These are phyloP conservation scores for Suillus luteus DNA, from an alignment of 768 basidiomycete species.

Conservation along the genomic window DNA sequence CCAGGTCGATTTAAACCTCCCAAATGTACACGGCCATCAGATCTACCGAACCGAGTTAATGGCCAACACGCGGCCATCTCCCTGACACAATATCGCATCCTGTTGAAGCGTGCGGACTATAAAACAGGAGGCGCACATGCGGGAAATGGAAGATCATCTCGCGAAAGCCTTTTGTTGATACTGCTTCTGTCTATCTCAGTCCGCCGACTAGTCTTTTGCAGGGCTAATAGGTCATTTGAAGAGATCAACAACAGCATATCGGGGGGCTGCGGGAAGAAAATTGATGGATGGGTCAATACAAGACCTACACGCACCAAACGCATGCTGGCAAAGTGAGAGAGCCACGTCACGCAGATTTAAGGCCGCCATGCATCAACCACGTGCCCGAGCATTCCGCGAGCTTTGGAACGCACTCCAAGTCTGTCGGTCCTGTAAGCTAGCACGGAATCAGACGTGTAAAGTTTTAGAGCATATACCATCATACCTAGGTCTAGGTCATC, in stretches of 20 bases:
- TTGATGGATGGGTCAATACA: constrained; percentile 3
- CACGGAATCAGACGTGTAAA: neutral
- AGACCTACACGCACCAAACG: constrained; percentile 3
- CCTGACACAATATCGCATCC: neutral
- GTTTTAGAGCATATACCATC: neutral
- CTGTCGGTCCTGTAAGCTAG: neutral
- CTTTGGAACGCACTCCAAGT: neutral
- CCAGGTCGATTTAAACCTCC: constrained; percentile 6
- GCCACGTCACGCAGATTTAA: neutral
- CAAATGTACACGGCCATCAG: constrained; percentile 2
- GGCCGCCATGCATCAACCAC: neutral
- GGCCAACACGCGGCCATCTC: neutral
- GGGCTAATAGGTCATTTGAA: neutral
- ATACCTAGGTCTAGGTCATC: neutral
- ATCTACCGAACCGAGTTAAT: constrained; percentile 1
- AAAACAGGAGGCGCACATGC: neutral
- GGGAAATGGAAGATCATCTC: neutral
- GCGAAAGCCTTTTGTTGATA: neutral
- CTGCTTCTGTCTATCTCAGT: neutral
- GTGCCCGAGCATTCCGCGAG: neutral
- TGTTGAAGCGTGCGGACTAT: neutral
- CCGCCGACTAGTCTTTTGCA: neutral
- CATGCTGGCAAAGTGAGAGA: neutral
- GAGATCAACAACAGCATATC: constrained; percentile 11
- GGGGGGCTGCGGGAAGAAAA: constrained; percentile 4